These are phyloP conservation scores for Polyporus tsugae DNA, from an alignment of 1,284 basidiomycete species.

Conservation along the genomic window DNA sequence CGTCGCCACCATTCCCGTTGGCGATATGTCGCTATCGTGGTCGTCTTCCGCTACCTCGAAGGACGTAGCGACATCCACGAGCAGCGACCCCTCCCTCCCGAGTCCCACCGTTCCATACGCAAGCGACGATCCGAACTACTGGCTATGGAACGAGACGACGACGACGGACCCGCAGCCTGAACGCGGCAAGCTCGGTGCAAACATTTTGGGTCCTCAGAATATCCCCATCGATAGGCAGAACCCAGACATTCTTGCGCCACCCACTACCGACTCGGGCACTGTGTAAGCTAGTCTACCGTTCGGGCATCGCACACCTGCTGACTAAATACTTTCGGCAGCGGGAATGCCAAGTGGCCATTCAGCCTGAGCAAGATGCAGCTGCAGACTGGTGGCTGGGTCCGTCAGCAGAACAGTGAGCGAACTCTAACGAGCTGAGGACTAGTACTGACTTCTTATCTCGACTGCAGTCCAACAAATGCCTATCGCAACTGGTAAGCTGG, in stretches of 20 bases:
- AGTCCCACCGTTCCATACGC: slow-evolving; percentile 46
- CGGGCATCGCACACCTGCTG: not conserved
- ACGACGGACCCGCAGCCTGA: slow-evolving; percentile 42
- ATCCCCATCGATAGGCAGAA: slow-evolving; percentile 58
- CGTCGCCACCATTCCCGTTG: slow-evolving; percentile 22
- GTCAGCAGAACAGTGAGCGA: slow-evolving; percentile 64
- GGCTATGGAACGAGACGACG: slow-evolving; percentile 40
- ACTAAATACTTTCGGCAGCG: slow-evolving; percentile 39
- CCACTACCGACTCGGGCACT: slow-evolving; percentile 67
- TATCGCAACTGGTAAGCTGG: slow-evolving; percentile 56
- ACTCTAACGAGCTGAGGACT: not conserved
- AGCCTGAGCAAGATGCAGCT: slow-evolving; percentile 69
- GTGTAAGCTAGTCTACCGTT: slow-evolving; percentile 48
- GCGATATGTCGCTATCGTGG: slow-evolving; percentile 11
- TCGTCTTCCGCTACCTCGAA: not conserved
- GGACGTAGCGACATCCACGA: slow-evolving; percentile 15
- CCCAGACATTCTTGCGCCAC: slow-evolving; percentile 68
- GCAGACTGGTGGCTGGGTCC: slow-evolving; percentile 74
- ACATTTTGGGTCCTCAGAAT: slow-evolving; percentile 63
- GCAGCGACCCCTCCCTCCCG: slow-evolving; percentile 10
- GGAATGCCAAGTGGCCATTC: slow-evolving; percentile 75
- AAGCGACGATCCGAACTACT: slow-evolving; percentile 59
- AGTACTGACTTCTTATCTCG: not conserved
- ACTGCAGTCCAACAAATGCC: slow-evolving; percentile 60
- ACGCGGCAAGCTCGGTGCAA: slow-evolving; percentile 54